phyloP scores from a whole-genome alignment of 352 stramenopile species.

The Phytophthora aleatoria region DNA sequence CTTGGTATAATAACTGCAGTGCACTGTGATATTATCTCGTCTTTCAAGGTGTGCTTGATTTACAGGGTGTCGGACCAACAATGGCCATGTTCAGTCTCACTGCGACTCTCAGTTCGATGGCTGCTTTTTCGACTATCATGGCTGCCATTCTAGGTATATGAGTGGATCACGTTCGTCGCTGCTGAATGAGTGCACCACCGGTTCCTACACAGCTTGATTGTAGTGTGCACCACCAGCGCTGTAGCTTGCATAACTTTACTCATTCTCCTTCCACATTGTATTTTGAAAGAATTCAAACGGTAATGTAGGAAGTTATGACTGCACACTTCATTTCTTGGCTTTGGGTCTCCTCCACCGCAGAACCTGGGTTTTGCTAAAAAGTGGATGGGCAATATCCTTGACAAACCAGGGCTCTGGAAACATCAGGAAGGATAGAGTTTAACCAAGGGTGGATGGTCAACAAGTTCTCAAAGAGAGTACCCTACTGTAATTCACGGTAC shows the following conservation, averaged over 20 bases:
- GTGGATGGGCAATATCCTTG: no score
- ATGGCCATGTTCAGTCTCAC: conserved; percentile 4
- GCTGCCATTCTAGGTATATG: conserved; percentile 8
- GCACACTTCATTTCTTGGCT: no score
- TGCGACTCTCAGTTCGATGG: conserved; percentile 3
- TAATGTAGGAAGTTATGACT: no score
- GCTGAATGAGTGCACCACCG: neutral
- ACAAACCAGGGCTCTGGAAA: no score
- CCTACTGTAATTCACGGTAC: neutral
- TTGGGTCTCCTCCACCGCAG: neutral
- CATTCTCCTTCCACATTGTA: neutral
- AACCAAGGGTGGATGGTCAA: no score
- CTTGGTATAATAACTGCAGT: neutral
- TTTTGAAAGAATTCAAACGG: no score
- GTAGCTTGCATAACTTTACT: neutral
- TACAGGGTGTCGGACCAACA: conserved; percentile 1
- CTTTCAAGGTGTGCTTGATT: conserved; percentile 21
- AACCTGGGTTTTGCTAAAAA: no score
- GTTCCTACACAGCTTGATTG: neutral
- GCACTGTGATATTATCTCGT: conserved; percentile 19
- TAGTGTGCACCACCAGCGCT: neutral
- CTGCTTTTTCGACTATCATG: conserved; percentile 5
- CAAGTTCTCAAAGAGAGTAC: no score
- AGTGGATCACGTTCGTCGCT: conserved; percentile 3
- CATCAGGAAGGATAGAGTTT: no score